phyloP scores from a whole-genome alignment of 768 basidiomycete species.

The Epithele typhae region DNA sequence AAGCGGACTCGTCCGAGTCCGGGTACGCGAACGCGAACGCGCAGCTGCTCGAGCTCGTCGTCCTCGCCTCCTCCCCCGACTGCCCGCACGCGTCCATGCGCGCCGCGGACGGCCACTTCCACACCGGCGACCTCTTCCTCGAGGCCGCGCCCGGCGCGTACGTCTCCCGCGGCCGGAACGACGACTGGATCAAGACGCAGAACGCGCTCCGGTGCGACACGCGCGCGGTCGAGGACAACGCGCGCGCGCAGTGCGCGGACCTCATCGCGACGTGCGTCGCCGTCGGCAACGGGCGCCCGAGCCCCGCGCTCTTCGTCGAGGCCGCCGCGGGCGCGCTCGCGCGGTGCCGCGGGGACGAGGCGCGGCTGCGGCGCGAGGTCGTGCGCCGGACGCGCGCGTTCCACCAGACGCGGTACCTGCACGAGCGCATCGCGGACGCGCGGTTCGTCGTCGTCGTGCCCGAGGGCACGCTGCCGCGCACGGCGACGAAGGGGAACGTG shows the following conservation, averaged over 20 bases:
- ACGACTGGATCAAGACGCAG: slow-evolving; percentile 79
- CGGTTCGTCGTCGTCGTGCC: slow-evolving; percentile 65
- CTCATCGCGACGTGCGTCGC: slow-evolving; percentile 67
- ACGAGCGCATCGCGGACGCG: slow-evolving; percentile 62
- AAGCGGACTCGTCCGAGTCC: slow-evolving; percentile 26
- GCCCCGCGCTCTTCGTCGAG: slow-evolving; percentile 69
- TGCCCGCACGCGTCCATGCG: slow-evolving; percentile 58
- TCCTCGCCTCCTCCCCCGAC: slow-evolving; percentile 57
- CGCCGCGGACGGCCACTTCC: slow-evolving; percentile 58
- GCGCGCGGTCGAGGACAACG: slow-evolving; percentile 59
- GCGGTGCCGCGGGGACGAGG: slow-evolving; percentile 42
- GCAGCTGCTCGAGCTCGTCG: slow-evolving; percentile 58
- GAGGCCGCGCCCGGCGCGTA: slow-evolving; percentile 53
- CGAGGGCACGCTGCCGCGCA: slow-evolving; percentile 60
- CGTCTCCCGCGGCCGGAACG: slow-evolving; percentile 61
- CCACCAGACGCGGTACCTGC: slow-evolving; percentile 64
- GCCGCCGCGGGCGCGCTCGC: slow-evolving; percentile 28
- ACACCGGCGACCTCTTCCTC: slow-evolving; percentile 73
- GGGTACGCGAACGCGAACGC: slow-evolving; percentile 48
- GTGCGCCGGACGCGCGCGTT: slow-evolving; percentile 63
- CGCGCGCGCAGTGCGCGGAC: slow-evolving; percentile 52
- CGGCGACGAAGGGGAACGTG: slow-evolving; percentile 74
- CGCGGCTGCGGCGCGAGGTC: slow-evolving; percentile 57
- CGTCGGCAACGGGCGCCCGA: slow-evolving; percentile 67
- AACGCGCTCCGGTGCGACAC: slow-evolving; percentile 71